Conservation (phyloP, 163 green algal species). For the Scenedesmus sp. region DNA sequence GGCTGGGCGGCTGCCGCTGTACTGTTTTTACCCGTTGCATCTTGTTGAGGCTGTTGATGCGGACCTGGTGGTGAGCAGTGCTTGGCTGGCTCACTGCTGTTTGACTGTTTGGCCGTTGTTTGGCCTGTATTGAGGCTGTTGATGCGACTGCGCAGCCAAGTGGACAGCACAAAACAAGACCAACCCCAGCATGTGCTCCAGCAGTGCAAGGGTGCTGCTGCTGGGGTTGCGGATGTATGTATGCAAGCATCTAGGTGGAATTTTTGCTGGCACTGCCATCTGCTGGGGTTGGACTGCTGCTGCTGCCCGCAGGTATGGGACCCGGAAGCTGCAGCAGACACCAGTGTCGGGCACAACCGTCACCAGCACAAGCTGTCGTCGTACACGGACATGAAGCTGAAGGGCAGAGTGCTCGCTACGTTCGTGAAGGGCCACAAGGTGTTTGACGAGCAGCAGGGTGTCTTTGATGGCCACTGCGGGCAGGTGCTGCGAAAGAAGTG, state of each 20-base stretch:
- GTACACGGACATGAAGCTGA: conserved; percentile 75
- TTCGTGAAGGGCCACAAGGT: conserved; percentile 85
- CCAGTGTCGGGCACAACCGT: conserved; percentile 55
- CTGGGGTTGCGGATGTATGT: no score
- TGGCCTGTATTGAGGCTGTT: no score
- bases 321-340: conserved; percentile 79
- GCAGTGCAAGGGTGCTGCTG: no score
- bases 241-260: background rate
- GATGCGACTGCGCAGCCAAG: no score
- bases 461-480: conserved; percentile 27
- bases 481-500: conserved; percentile 38
- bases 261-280: background rate
- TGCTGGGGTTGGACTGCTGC: background rate
- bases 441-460: conserved; percentile 63
- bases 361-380: conserved; percentile 80
- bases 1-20: no score
- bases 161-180: no score
- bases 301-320: conserved; percentile 82
- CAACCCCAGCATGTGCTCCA: no score
- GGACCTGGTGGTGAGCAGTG: no score
- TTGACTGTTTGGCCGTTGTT: no score
- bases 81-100: no score
- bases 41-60: no score
- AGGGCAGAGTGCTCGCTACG: conserved; percentile 82
- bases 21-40: no score